Base-by-base conservation (phyloP, 345 rosid genomes). In the Citrus reticulata region DNA sequence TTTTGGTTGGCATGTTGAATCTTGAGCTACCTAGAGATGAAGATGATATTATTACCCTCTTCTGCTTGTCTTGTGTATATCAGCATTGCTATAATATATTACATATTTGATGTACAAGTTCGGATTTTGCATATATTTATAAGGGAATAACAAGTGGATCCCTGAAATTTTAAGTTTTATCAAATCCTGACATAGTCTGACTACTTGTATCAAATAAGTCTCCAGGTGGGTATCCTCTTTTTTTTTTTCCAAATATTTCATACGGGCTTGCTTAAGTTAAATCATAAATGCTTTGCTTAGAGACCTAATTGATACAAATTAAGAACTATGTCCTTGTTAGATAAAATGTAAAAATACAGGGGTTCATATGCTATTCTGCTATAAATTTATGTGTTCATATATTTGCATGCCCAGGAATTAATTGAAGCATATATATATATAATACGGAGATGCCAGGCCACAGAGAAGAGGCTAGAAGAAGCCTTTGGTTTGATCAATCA, bases 1-100 rank as follows among this genome's bases (percentile, higher is more conserved):
- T 82, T 76, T 81, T 77, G 65, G 65, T 71, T 57, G 85, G 78
- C 79, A 66, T 79, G 61, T 60, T 74, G 73, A 77, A 42, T 25
- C 14, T 32, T 13, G 10, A 16, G 57, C 32, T 63, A 8, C 42
- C 4, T 46, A 16, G 57, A 34, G 46, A 65, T 19, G 22, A 19
- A 34, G 46, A 65, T 19, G 22, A 19, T 34, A 65, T 17, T 22
- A 22, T 57, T 7, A 2, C 20, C 20, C 49, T 35, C 70, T 66
- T 34, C 70, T 66, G 7, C 11, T 7, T 4, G 68, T 4, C 17
- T 4, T 54, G 22, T 22, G n/a, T 54, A 5, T 54, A 17, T 54
- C n/a, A 3, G 0, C 51, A 46, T 17, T 54, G 14, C 51, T 17
- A 54, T 54, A 54, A 17, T 54, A 19, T 5, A 54, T 46, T 17